phyloP scores from a whole-genome alignment of 2,329 filamentous ascomycete species.

The Dactylellina sp. region DNA sequence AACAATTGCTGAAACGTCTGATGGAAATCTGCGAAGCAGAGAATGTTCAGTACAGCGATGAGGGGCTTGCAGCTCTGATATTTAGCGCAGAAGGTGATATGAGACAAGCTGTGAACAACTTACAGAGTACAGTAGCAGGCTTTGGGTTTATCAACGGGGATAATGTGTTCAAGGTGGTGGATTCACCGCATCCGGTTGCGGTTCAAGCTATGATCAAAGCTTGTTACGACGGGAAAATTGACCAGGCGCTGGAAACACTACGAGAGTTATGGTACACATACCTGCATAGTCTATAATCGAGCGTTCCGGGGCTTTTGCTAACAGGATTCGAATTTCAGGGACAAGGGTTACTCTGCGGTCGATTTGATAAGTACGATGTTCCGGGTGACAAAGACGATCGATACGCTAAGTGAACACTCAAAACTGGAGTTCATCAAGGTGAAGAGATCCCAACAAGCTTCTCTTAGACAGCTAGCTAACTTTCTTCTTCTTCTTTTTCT shows the following conservation, averaged over 20 bases:
- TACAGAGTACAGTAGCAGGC: slow-evolving; percentile 91
- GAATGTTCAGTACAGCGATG: slow-evolving; percentile 88
- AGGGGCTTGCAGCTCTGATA: slow-evolving; percentile 93
- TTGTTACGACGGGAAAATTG: slow-evolving; percentile 91
- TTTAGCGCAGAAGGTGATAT: slow-evolving; percentile 98
- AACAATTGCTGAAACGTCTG: slow-evolving; percentile 88
- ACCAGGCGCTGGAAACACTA: slow-evolving; percentile 84
- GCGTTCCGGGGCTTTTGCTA: slow-evolving; percentile 5
- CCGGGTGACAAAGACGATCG: slow-evolving; percentile 94
- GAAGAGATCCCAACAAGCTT: slow-evolving; percentile 53
- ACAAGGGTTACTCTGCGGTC: slow-evolving; percentile 95
- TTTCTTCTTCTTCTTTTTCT: no score
- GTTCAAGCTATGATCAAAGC: slow-evolving; percentile 98
- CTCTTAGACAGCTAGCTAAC: background rate
- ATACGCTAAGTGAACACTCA: slow-evolving; percentile 88
- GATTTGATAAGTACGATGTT: slow-evolving; percentile 99
- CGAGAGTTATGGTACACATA: slow-evolving; percentile 80
- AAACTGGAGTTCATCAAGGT: slow-evolving; percentile 94
- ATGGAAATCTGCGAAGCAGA: slow-evolving; percentile 94
- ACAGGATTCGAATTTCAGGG: slow-evolving; percentile 62
- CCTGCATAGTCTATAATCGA: background rate
- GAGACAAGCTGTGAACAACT: slow-evolving; percentile 98
- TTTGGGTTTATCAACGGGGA: slow-evolving; percentile 98
- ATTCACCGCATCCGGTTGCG: slow-evolving; percentile 96
- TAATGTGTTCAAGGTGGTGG: slow-evolving; percentile 97